These are phyloP conservation scores for Sparassis latifolia DNA, from an alignment of 1,284 basidiomycete species.

Conservation along the genomic window DNA sequence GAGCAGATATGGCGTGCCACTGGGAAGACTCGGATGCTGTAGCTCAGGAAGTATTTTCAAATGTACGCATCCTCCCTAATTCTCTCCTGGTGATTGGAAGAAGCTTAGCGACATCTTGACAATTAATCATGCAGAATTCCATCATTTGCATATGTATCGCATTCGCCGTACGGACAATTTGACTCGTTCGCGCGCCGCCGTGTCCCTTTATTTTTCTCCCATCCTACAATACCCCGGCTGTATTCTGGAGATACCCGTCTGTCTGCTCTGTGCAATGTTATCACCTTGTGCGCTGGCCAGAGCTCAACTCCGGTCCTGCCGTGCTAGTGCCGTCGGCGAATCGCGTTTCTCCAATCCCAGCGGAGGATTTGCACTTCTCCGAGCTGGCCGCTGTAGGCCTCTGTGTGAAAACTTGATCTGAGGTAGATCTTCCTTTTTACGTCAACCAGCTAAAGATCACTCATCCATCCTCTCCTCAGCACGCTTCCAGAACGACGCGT, in stretches of 20 bases:
- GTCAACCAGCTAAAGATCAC: too few relatives aligned
- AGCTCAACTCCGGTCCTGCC: constrained; percentile 1
- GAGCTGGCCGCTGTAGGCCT: too few relatives aligned
- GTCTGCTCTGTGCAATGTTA: constrained; percentile 1
- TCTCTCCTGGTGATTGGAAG: constrained; percentile 1
- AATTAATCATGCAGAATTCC: constrained; percentile 44
- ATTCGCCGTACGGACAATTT: constrained; percentile 55
- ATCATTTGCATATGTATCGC: constrained; percentile 74
- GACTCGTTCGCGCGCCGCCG: constrained; percentile 15
- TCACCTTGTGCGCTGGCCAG: not conserved
- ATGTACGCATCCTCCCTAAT: constrained; percentile 37
- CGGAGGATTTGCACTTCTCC: too few relatives aligned
- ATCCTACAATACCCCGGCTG: constrained; percentile 15
- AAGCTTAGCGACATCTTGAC: constrained; percentile 7
- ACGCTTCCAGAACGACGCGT: too few relatives aligned
- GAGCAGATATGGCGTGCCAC: constrained; percentile 61
- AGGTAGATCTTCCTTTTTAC: too few relatives aligned
- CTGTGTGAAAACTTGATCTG: too few relatives aligned
- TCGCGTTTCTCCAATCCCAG: too few relatives aligned
- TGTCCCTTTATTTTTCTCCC: constrained; percentile 1
- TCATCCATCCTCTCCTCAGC: too few relatives aligned
- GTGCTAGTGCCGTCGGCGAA: constrained; percentile 1
- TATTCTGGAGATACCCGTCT: constrained; percentile 19
- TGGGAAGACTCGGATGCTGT: constrained; percentile 72
- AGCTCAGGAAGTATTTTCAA: constrained; percentile 63